Percentiles rank a stretch among this genome's conserved stretches.
Conservation (phyloP, 139 green algal genomes). For the Chlorella vulgaris region DNA sequence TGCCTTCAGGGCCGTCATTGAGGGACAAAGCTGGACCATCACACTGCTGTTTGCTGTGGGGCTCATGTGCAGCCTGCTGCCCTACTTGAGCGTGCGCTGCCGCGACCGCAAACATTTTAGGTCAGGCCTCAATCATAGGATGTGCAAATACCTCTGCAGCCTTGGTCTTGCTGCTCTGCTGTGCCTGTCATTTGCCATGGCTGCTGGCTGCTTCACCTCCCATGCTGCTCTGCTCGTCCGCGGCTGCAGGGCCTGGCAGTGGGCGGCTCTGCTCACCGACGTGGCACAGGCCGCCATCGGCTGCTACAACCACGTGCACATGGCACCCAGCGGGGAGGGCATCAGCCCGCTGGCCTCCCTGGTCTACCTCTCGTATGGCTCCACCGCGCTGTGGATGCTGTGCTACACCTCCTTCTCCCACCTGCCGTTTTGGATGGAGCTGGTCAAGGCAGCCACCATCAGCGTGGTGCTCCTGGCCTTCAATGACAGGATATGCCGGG, state of each 20-base stretch:
- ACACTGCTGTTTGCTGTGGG: neutral
- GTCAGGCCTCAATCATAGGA: neutral
- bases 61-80: neutral
- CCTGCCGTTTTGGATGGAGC: neutral
- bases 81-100: neutral
- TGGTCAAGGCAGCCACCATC: neutral
- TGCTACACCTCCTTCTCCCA: neutral
- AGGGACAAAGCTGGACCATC: neutral
- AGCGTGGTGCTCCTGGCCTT: neutral
- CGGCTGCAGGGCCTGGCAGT: neutral
- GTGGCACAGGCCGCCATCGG: neutral
- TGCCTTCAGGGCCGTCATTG: neutral
- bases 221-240: neutral
- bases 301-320: neutral
- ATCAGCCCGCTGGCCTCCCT: neutral
- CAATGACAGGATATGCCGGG: neutral
- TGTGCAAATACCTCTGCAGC: too few relatives aligned
- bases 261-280: neutral
- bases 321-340: neutral
- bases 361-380: neutral
- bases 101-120: neutral
- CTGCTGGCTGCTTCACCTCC: too few relatives aligned
- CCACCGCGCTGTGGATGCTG: neutral
- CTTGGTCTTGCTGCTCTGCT: too few relatives aligned
- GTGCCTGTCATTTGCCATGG: too few relatives aligned